These are phyloP conservation scores for Lentithecium fluviatile DNA, from an alignment of 495 filamentous ascomycete genomes.

Conservation along the genomic window DNA sequence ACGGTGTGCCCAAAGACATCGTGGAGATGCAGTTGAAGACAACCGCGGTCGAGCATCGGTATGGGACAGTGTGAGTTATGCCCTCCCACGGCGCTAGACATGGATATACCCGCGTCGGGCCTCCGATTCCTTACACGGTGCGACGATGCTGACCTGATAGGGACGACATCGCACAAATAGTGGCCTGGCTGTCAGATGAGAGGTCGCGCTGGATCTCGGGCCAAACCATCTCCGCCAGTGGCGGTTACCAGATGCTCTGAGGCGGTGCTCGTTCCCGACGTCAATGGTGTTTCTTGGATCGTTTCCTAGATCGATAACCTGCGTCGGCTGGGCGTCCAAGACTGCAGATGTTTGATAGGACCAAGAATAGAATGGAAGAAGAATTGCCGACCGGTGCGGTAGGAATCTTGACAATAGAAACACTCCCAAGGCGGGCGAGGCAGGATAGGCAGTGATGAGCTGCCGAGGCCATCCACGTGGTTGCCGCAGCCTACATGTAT, in stretches of 20 bases:
- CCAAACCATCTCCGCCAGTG: slow-evolving; percentile 40
- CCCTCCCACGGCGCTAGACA: neutral
- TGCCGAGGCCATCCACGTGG: neutral
- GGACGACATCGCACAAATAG: slow-evolving; percentile 44
- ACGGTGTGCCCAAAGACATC: slow-evolving; percentile 40
- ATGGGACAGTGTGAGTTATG: slow-evolving; percentile 21
- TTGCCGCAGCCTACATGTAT: too few species aligned
- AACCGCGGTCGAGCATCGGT: slow-evolving; percentile 45
- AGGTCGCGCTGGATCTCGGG: slow-evolving; percentile 42
- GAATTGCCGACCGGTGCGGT: neutral
- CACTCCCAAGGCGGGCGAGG: neutral
- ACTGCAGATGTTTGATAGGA: slow-evolving; percentile 22
- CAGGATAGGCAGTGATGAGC: neutral
- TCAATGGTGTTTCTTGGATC: slow-evolving; percentile 10
- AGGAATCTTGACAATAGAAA: neutral
- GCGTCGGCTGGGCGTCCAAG: slow-evolving; percentile 5
- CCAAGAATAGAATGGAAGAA: neutral
- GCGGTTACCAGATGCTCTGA: slow-evolving; percentile 38
- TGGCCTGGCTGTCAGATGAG: slow-evolving; percentile 39
- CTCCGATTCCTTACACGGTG: too few species aligned
- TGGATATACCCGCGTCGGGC: too few species aligned
- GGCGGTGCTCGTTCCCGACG: neutral
- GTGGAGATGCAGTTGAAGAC: slow-evolving; percentile 41
- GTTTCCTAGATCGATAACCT: slow-evolving; percentile 23
- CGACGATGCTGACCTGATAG: neutral